phyloP scores from a whole-genome alignment of 1,139 yeast species.

The Fermentozyma sake region DNA sequence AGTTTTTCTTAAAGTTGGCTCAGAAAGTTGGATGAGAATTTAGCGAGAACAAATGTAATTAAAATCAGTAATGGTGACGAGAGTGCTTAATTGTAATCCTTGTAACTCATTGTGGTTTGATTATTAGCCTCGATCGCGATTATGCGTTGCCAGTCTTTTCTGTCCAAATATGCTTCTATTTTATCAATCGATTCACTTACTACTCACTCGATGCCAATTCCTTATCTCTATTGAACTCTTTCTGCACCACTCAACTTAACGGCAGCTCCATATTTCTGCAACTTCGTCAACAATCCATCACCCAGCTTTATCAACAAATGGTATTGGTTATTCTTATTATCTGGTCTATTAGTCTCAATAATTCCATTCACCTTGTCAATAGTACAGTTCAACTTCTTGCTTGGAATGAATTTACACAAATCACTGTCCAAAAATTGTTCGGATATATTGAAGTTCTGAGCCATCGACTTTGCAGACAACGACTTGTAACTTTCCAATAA shows the following conservation, averaged over 20 bases:
- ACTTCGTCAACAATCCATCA: constrained; percentile 84
- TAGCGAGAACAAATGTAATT: too few relatives aligned
- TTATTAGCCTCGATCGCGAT: too few relatives aligned
- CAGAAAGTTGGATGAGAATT: too few relatives aligned
- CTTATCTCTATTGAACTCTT: constrained; percentile 32
- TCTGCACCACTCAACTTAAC: constrained; percentile 94
- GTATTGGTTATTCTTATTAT: constrained; percentile 91
- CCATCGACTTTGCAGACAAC: constrained; percentile 86
- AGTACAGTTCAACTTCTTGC: constrained; percentile 88
- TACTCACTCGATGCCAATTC: too few relatives aligned
- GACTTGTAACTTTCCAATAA: constrained; percentile 92
- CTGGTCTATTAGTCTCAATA: constrained; percentile 93
- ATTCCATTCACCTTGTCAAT: constrained; percentile 95
- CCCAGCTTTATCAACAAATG: constrained; percentile 88
- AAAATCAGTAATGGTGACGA: too few relatives aligned
- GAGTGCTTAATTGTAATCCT: too few relatives aligned
- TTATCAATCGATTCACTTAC: too few relatives aligned
- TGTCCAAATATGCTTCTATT: too few relatives aligned
- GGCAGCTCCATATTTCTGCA: constrained; percentile 96
- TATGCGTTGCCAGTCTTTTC: too few relatives aligned
- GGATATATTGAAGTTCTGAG: constrained; percentile 83
- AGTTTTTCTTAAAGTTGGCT: too few relatives aligned
- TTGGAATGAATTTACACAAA: constrained; percentile 86
- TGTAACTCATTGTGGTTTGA: too few relatives aligned
- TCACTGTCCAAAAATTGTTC: constrained; percentile 81